phyloP scores from a whole-genome alignment of 2,329 filamentous ascomycete species.

The Dothideomycetidae sp. region DNA sequence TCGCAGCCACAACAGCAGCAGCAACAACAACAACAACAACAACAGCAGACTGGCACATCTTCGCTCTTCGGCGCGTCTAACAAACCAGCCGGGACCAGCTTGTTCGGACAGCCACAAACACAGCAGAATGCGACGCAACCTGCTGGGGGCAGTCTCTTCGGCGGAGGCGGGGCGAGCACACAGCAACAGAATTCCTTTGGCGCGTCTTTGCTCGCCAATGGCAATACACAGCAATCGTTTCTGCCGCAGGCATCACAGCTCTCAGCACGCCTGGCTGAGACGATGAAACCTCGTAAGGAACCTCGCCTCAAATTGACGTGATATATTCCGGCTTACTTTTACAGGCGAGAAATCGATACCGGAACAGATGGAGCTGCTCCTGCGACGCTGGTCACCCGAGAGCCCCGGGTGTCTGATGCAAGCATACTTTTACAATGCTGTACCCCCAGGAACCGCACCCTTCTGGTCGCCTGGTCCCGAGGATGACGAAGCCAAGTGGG shows the following conservation, averaged over 20 bases:
- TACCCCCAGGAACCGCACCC: slow-evolving; percentile 58
- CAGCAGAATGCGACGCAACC: slow-evolving; percentile 16
- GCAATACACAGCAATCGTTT: slow-evolving; percentile 21
- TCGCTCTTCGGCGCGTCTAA: slow-evolving; percentile 13
- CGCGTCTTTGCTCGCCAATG: slow-evolving; percentile 16
- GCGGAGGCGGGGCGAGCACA: slow-evolving; percentile 16
- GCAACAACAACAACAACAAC: slow-evolving; percentile 26
- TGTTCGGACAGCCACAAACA: slow-evolving; percentile 22
- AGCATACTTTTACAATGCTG: slow-evolving; percentile 78
- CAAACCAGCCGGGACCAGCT: slow-evolving; percentile 19
- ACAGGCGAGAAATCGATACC: slow-evolving; percentile 60
- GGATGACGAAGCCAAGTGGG: slow-evolving; percentile 69
- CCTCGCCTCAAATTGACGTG: slow-evolving; percentile 16
- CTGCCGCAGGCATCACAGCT: slow-evolving; percentile 7
- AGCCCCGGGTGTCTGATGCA: slow-evolving; percentile 60
- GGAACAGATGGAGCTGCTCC: slow-evolving; percentile 57
- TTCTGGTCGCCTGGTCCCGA: slow-evolving; percentile 57
- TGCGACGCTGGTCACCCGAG: slow-evolving; percentile 59
- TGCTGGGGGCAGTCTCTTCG: slow-evolving; percentile 14
- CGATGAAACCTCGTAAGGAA: slow-evolving; percentile 12
- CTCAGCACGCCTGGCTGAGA: slow-evolving; percentile 5
- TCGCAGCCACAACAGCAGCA: slow-evolving; percentile 16
- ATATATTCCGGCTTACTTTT: no score
- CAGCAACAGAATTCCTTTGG: slow-evolving; percentile 14
- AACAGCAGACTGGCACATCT: slow-evolving; percentile 25